A percentile compares a stretch with the other conserved stretches of the same genome.
phyloP scores from a whole-genome alignment of 2,329 filamentous ascomycete genomes.

The Pezicula rhizophila region DNA sequence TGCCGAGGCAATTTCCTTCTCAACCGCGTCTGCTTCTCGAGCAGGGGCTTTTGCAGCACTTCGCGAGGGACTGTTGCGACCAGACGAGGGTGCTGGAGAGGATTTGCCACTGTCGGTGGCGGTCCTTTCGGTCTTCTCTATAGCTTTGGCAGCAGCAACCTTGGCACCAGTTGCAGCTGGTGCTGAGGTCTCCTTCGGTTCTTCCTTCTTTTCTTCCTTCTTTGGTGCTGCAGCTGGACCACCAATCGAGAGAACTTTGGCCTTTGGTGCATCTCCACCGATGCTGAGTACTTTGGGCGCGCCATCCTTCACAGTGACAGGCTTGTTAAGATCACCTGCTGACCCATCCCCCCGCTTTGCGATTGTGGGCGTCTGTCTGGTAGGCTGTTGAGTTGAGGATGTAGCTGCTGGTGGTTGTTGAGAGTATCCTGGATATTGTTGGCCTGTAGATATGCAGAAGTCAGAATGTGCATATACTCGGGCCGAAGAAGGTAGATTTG shows the following conservation, averaged over 20 bases:
- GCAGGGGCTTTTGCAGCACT: conserved; percentile 43
- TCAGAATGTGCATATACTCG: conserved; percentile 3
- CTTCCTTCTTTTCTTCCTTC: conserved; percentile 41
- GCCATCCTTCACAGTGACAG: conserved; percentile 47
- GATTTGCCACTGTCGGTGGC: conserved; percentile 60
- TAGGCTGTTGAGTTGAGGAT: conserved; percentile 32
- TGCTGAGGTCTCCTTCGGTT: conserved; percentile 32
- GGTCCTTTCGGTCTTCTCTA: conserved; percentile 84
- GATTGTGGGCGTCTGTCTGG: conserved; percentile 51
- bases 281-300: conserved; percentile 60
- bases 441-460: conserved; percentile 27
- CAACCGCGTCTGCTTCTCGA: conserved; percentile 75
- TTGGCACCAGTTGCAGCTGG: conserved; percentile 70
- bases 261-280: conserved; percentile 55
- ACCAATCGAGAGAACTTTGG: conserved; percentile 60
- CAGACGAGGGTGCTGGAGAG: conserved; percentile 77
- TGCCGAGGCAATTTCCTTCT: conserved; percentile 58
- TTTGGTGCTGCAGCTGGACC: conserved; percentile 47
- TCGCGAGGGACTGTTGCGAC: conserved; percentile 73
- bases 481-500: not conserved
- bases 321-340: conserved; percentile 41
- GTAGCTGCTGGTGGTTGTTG: conserved; percentile 40
- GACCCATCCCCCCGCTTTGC: conserved; percentile 53
- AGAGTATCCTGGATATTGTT: conserved; percentile 48
- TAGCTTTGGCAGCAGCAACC: conserved; percentile 79